Percentiles rank a stretch among this genome's conserved stretches.
Conservation (phyloP, 129 eudicot species). For the Silybum marianum region DNA sequence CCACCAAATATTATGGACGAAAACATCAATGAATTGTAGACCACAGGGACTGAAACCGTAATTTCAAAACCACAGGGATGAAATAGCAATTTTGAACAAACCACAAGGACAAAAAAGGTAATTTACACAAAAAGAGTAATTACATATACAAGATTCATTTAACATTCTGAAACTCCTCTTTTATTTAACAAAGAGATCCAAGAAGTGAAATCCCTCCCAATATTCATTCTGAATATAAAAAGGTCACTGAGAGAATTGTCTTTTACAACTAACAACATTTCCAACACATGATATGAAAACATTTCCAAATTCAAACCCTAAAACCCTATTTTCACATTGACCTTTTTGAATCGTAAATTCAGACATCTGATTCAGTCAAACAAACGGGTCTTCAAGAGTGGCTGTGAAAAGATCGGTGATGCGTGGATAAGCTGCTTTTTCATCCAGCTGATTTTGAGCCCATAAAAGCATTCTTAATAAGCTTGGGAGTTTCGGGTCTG, state of each 20-base stretch:
- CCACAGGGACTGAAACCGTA: not conserved
- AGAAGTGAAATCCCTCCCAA: not conserved
- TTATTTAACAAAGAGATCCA: constrained; percentile 23
- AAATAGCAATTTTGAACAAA: too few relatives aligned
- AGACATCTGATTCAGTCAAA: constrained; percentile 33
- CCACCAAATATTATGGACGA: not conserved
- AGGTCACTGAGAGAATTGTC: not conserved
- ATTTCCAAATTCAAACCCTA: not conserved
- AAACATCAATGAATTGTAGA: not conserved
- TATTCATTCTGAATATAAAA: not conserved
- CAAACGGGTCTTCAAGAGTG: constrained; percentile 84
- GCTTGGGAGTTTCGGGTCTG: constrained; percentile 95
- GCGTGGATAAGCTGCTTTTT: constrained; percentile 85
- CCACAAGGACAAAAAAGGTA: not conserved
- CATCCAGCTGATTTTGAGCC: constrained; percentile 91
- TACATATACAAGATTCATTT: not conserved
- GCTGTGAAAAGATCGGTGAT: constrained; percentile 74
- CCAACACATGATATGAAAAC: not conserved
- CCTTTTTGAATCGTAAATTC: constrained; percentile 1
- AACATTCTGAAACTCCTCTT: not conserved
- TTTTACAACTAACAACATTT: constrained; percentile 9
- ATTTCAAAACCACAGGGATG: not conserved
- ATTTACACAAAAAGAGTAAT: not conserved
- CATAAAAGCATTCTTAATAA: constrained; percentile 87
- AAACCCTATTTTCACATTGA: not conserved